Evolutionary conservation across 73 alveolate genomes (phyloP).

Genomic region (Blepharisma japonicum): DNA sequence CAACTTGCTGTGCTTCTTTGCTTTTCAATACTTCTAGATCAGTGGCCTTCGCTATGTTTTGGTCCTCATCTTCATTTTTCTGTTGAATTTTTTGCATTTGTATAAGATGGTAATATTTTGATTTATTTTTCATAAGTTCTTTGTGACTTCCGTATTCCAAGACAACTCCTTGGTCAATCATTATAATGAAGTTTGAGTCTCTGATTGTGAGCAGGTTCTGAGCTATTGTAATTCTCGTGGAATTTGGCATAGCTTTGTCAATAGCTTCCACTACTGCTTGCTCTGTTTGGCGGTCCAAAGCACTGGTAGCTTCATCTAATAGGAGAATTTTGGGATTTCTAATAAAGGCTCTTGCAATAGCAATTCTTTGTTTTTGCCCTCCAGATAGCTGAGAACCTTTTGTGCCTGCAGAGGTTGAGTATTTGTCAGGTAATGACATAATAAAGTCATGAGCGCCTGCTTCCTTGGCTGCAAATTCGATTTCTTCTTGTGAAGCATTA

Average conservation of each 20-base stretch:
- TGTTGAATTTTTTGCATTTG: constrained; percentile 14
- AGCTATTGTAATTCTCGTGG: constrained; percentile 72
- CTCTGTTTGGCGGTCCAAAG: constrained; percentile 54
- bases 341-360: constrained; percentile 67
- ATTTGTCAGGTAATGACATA: constrained; percentile 29
- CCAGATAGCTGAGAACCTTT: constrained; percentile 64
- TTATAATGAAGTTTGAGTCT: constrained; percentile 62
- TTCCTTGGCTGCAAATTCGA: constrained; percentile 63
- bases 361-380: constrained; percentile 68
- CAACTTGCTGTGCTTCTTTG: not conserved
- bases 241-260: constrained; percentile 36
- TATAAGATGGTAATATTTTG: not conserved
- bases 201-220: constrained; percentile 72
- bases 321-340: constrained; percentile 54
- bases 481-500: constrained; percentile 68
- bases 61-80: not conserved
- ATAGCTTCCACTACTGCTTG: constrained; percentile 49
- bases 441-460: constrained; percentile 71
- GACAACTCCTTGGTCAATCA: constrained; percentile 63
- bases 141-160: constrained; percentile 69
- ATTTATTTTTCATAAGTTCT: constrained; percentile 30
- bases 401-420: constrained; percentile 45
- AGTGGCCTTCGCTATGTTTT: not conserved
- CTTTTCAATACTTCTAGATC: constrained; percentile 8
- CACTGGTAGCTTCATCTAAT: constrained; percentile 63